Percentiles rank a stretch among this genome's conserved stretches.
Conservation (phyloP, 139 green algal genomes). For the Coelastrella sp. region DNA sequence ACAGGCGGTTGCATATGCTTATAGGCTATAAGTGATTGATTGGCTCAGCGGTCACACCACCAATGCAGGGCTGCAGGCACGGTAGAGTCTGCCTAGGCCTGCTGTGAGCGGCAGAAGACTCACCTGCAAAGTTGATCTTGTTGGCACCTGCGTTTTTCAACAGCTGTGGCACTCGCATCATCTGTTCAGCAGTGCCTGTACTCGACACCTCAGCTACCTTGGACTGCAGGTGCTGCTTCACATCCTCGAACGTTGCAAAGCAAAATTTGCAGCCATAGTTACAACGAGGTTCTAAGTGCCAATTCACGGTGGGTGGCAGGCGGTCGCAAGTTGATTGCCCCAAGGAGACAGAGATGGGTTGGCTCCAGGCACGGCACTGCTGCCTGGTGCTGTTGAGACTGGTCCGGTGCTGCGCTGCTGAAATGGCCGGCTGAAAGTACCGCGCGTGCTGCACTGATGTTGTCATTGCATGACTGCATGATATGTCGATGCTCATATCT, state of each 20-base stretch:
- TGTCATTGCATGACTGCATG: too few species aligned
- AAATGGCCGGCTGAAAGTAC: not conserved
- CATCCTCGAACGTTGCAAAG: constrained; percentile 39
- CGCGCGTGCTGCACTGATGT: not conserved
- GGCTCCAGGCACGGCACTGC: not conserved
- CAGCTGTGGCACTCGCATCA: not conserved
- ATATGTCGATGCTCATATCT: not conserved
- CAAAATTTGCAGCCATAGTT: constrained; percentile 49
- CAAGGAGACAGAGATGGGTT: too few species aligned
- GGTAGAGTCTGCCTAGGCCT: too few species aligned
- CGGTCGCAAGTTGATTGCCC: not conserved
- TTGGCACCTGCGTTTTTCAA: not conserved
- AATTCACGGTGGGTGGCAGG: constrained; percentile 43
- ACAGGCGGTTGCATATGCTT: too few species aligned
- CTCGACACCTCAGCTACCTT: not conserved
- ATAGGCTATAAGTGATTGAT: too few species aligned
- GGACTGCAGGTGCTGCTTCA: constrained; percentile 6
- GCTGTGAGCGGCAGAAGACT: too few species aligned
- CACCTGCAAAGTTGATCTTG: constrained; percentile 23
- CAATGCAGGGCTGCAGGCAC: too few species aligned
- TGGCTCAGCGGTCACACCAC: too few species aligned
- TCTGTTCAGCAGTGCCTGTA: not conserved
- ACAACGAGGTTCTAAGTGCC: constrained; percentile 18
- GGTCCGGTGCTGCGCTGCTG: not conserved
- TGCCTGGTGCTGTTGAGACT: not conserved